phyloP scores from a whole-genome alignment of 2,329 filamentous ascomycete species.

The Alternaria sp. region DNA sequence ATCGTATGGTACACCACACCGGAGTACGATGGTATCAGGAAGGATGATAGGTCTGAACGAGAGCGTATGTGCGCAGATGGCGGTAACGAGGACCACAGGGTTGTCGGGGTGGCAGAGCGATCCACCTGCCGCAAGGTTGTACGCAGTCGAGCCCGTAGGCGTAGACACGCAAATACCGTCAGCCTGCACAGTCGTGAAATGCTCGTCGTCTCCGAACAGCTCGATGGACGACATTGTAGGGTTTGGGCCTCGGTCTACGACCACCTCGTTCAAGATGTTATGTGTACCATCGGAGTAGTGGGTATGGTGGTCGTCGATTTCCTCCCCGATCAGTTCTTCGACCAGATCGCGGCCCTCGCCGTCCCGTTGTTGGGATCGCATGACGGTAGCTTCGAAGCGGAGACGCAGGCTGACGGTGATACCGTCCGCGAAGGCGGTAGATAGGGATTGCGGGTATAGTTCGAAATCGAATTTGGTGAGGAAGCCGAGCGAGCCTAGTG shows the following conservation, averaged over 20 bases:
- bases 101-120: slow-evolving; percentile 96
- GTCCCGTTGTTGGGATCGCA: slow-evolving; percentile 70
- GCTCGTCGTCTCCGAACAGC: slow-evolving; percentile 92
- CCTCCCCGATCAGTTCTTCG: slow-evolving; percentile 87
- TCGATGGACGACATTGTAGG: slow-evolving; percentile 92
- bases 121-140: slow-evolving; percentile 94
- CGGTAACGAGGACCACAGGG: slow-evolving; percentile 91
- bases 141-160: slow-evolving; percentile 92
- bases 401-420: slow-evolving; percentile 87
- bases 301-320: slow-evolving; percentile 81
- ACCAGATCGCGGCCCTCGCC: slow-evolving; percentile 63
- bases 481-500: slow-evolving; percentile 90
- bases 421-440: slow-evolving; percentile 76
- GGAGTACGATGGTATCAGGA: slow-evolving; percentile 92
- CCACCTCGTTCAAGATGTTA: slow-evolving; percentile 96
- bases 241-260: slow-evolving; percentile 92
- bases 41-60: slow-evolving; percentile 97
- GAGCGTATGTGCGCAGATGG: slow-evolving; percentile 92
- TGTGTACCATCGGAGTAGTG: slow-evolving; percentile 84
- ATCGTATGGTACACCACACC: slow-evolving; percentile 93
- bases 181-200: slow-evolving; percentile 91
- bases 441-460: slow-evolving; percentile 72
- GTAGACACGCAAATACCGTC: slow-evolving; percentile 94
- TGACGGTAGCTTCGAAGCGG: slow-evolving; percentile 91
- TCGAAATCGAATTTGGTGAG: slow-evolving; percentile 95